phyloP scores from a whole-genome alignment of 2,329 filamentous ascomycete genomes.

The Ciborinia camelliae region DNA sequence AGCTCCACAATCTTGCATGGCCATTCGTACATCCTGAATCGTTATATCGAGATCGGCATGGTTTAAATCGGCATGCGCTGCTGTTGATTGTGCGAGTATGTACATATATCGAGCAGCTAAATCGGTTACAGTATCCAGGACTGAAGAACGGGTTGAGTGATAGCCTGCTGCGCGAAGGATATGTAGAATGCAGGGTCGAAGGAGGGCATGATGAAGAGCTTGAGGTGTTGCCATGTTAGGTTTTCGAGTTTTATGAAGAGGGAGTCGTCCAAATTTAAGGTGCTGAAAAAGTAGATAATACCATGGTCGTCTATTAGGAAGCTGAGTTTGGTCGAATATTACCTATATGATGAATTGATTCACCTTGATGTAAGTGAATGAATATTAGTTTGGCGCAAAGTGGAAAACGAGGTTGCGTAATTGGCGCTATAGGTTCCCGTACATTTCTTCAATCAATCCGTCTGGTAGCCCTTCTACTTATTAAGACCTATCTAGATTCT shows the following conservation, averaged over 20 bases:
- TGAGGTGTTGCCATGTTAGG: constrained; percentile 42
- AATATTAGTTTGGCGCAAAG: constrained; percentile 4
- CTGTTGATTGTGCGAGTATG: constrained; percentile 69
- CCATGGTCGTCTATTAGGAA: constrained; percentile 29
- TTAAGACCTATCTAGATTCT: not conserved
- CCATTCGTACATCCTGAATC: constrained; percentile 79
- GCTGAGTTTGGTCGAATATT: too few relatives aligned
- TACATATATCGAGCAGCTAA: constrained; percentile 78
- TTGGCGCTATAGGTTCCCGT: constrained; percentile 16
- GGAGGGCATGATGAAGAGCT: constrained; percentile 67
- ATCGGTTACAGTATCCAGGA: constrained; percentile 85
- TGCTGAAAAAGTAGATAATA: constrained; percentile 22
- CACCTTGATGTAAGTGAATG: not conserved
- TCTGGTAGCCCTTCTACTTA: not conserved
- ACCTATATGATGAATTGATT: too few relatives aligned
- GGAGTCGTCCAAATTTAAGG: constrained; percentile 29
- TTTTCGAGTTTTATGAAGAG: constrained; percentile 9
- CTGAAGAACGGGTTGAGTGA: constrained; percentile 74
- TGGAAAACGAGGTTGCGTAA: constrained; percentile 14
- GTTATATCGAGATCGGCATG: constrained; percentile 64
- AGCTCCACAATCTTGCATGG: constrained; percentile 76
- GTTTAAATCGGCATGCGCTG: constrained; percentile 57
- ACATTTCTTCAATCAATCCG: constrained; percentile 20
- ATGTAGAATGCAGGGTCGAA: constrained; percentile 84
- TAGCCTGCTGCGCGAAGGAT: constrained; percentile 90